phyloP scores from a whole-genome alignment of 2,329 filamentous ascomycete species.

The Scedosporium boydii region DNA sequence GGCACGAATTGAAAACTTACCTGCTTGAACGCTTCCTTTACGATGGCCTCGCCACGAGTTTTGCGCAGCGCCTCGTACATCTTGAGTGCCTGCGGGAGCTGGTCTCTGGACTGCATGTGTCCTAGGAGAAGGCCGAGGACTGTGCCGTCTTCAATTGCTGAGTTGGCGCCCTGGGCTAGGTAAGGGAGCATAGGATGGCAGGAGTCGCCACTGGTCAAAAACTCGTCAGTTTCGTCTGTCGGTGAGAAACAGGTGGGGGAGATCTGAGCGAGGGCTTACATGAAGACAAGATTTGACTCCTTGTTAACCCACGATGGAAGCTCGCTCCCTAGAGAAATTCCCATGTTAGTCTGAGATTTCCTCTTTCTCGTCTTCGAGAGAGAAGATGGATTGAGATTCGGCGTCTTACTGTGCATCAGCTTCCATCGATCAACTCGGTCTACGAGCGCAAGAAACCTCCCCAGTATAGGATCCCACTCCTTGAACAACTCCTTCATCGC shows the following conservation, averaged over 20 bases:
- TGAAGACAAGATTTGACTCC: constrained; percentile 38
- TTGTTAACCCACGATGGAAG: constrained; percentile 46
- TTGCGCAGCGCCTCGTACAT: constrained; percentile 47
- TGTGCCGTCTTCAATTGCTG: constrained; percentile 33
- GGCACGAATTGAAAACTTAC: not conserved
- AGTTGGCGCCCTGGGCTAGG: constrained; percentile 31
- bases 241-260: not conserved
- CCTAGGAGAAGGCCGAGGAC: constrained; percentile 18
- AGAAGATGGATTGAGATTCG: not conserved
- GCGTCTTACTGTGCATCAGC: constrained; percentile 41
- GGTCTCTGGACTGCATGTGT: constrained; percentile 32
- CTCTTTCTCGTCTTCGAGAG: not conserved
- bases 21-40: not conserved
- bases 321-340: constrained; percentile 26
- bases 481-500: constrained; percentile 53
- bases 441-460: constrained; percentile 35
- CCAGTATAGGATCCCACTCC: constrained; percentile 53
- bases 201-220: constrained; percentile 30
- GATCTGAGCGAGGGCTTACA: constrained; percentile 21
- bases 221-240: constrained; percentile 10
- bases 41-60: constrained; percentile 29
- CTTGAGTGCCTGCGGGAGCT: constrained; percentile 32
- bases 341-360: not conserved
- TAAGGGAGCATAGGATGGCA: constrained; percentile 40
- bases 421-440: constrained; percentile 60